Conservation (phyloP, 441 rosid species). For the Aquilaria agallochum region DNA sequence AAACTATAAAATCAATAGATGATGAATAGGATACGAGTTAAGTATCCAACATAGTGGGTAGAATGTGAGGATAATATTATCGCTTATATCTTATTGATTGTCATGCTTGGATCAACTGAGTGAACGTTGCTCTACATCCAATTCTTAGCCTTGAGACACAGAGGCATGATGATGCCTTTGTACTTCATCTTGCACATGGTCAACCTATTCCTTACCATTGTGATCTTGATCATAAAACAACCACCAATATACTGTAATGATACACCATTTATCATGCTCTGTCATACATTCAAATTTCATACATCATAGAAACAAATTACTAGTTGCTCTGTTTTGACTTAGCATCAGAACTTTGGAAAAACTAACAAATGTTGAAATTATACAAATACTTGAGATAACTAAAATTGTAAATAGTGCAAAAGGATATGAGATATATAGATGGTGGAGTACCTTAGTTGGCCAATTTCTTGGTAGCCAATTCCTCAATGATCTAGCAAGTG, state of each 20-base stretch:
- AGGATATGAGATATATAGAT: too few relatives aligned
- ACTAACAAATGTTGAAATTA: too few relatives aligned
- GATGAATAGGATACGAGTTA: too few relatives aligned
- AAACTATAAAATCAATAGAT: too few relatives aligned
- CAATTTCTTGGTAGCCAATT: constrained; percentile 68
- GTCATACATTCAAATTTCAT: constrained; percentile 31
- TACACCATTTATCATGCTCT: constrained; percentile 33
- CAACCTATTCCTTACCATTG: constrained; percentile 37
- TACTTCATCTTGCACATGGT: constrained; percentile 44
- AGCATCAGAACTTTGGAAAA: too few relatives aligned
- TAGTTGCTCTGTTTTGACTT: too few relatives aligned
- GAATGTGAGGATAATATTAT: too few relatives aligned
- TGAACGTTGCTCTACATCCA: constrained; percentile 31
- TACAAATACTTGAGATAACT: too few relatives aligned
- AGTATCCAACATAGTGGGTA: too few relatives aligned
- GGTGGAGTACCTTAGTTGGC: constrained; percentile 44
- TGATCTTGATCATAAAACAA: constrained; percentile 27
- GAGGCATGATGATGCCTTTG: constrained; percentile 43
- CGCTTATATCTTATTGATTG: too few relatives aligned
- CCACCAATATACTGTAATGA: constrained; percentile 45
- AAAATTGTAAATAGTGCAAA: too few relatives aligned
- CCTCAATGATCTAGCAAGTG: constrained; percentile 34
- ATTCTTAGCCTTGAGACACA: constrained; percentile 36
- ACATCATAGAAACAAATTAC: too few relatives aligned
- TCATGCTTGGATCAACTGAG: constrained; percentile 23